These are phyloP conservation scores for Raddia guianensis DNA, from an alignment of 176 grass and related monocot species.

Conservation along the genomic window DNA sequence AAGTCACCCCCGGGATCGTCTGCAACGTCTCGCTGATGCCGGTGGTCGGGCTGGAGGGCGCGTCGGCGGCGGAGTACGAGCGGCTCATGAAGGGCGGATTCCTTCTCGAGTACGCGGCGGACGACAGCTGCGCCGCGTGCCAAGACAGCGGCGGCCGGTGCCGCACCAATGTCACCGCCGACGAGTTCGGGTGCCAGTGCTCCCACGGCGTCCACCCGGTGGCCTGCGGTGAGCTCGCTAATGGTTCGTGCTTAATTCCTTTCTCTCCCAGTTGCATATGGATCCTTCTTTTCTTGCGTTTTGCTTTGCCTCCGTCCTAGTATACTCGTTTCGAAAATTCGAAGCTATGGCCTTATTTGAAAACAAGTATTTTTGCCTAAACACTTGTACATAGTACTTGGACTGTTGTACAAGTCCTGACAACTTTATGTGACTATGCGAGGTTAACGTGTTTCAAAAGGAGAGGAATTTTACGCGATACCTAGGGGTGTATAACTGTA, in stretches of 20 bases:
- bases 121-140: conserved; percentile 8
- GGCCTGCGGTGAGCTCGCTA: conserved; percentile 29
- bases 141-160: background rate
- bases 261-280: too few relatives aligned
- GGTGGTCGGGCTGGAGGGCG: conserved; percentile 6
- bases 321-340: too few relatives aligned
- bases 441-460: too few relatives aligned
- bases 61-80: background rate
- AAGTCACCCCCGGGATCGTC: background rate
- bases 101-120: conserved; percentile 29
- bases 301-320: too few relatives aligned
- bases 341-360: too few relatives aligned
- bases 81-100: conserved; percentile 48
- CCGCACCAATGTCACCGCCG: background rate
- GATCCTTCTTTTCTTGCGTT: too few relatives aligned
- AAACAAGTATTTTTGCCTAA: too few relatives aligned
- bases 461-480: too few relatives aligned
- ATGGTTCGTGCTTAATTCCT: background rate
- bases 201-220: background rate
- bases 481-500: too few relatives aligned
- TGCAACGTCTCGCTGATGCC: conserved; percentile 43
- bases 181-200: conserved; percentile 34
- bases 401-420: too few relatives aligned
- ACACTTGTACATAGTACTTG: too few relatives aligned
- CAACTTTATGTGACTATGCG: too few relatives aligned